Evolutionary conservation across 2,329 filamentous ascomycete species (phyloP), one percentile per base, ranked within the genome.

Genomic region (Alternaria consortialis): DNA sequence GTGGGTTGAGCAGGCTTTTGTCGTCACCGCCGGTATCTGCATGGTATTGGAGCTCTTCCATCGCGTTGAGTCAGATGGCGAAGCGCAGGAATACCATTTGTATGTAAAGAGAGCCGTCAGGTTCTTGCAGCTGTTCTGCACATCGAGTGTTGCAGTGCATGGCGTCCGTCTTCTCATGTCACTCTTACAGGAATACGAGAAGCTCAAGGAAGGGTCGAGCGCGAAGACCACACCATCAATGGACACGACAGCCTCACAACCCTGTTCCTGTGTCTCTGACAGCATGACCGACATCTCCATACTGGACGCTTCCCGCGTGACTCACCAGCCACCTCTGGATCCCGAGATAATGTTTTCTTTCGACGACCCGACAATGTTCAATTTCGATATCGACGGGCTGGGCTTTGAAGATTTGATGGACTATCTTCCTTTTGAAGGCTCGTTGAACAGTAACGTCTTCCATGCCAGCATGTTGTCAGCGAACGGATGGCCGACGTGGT

Each of bases 1-100:
- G 55, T 82, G 81, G 81, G 80, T 81, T 8, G 74, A 77, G 50
- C 73, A 76, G 56, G 72, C 74, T 4, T 76, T 76, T 43, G 58
- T 73, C 4, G 72, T 76, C 27, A 76, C 74, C 6, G 66, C 73
- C 3, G 73, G 70, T 9, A 71, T 75, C 9, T 73, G 68, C 42
- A 61, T 76, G 6, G 59, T 67, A 7, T 59, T 77, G 15, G 74
- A 76, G 43, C 62, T 77, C 1, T 74, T 75, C 43, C 66, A 77
- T 48, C 65, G 70, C 11, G 51, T 55, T 3, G 66, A 70, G 2
- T 53, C 53, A 39, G 70, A 73, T 5, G 46, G 62, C 20, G 73
- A 77, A 60, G 66, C 65, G 5, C 56, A 56, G 11, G 72, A 76
- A 29, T 60, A 70, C 29, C 63, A 70, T 13, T 63, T 68, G 11